Conservation (phyloP, 257 asterid species). For the Mitragyna speciosa region DNA sequence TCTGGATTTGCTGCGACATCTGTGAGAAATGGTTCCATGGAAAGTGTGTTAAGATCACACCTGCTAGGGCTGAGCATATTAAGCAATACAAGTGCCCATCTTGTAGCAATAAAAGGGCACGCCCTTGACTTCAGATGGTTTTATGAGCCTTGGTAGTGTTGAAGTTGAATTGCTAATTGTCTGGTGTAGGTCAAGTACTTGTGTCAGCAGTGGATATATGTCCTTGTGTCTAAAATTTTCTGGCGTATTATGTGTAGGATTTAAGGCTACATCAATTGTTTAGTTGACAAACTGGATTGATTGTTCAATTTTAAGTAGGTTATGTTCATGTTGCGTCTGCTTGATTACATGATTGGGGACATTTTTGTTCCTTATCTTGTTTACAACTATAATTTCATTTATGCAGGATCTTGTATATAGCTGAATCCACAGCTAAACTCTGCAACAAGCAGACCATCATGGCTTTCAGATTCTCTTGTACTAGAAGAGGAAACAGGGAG, state of each 20-base stretch:
- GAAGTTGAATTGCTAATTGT: slow-evolving; percentile 15
- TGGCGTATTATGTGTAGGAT: slow-evolving; percentile 18
- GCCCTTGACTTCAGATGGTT: slow-evolving; percentile 43
- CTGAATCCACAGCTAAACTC: not conserved
- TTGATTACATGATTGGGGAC: not conserved
- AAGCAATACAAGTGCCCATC: slow-evolving; percentile 88
- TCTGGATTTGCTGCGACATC: slow-evolving; percentile 81
- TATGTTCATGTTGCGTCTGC: not conserved
- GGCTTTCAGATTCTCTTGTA: too few species aligned
- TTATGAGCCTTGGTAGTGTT: slow-evolving; percentile 1
- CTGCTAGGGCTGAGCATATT: slow-evolving; percentile 86
- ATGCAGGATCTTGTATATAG: not conserved
- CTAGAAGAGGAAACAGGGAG: too few species aligned
- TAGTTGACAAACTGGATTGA: slow-evolving; percentile 14
- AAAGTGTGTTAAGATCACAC: slow-evolving; percentile 79
- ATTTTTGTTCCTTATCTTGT: not conserved
- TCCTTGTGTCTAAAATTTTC: slow-evolving; percentile 22
- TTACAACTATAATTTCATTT: not conserved
- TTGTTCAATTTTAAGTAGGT: slow-evolving; percentile 16
- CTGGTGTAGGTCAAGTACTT: slow-evolving; percentile 15
- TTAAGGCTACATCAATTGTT: slow-evolving; percentile 4
- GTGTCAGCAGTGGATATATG: slow-evolving; percentile 19
- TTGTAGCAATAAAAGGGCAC: slow-evolving; percentile 61
- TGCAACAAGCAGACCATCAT: not conserved
- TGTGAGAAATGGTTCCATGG: slow-evolving; percentile 93